Evolutionary conservation across 106 monocot genomes (phyloP), one percentile per base, ranked within the genome.

Genomic region (Gastrodia elata): DNA sequence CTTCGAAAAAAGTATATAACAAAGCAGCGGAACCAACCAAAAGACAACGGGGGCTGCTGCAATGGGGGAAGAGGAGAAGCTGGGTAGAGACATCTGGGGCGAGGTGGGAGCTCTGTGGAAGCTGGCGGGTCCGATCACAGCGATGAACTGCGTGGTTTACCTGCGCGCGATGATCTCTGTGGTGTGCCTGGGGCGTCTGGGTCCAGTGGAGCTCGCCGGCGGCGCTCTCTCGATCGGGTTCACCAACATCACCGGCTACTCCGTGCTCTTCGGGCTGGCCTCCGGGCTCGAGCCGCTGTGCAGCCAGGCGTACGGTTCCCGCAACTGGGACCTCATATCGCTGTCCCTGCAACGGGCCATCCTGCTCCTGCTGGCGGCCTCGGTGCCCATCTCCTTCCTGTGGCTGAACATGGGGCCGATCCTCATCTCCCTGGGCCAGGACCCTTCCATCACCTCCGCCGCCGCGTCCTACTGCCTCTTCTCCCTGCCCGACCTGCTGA

Each of bases 241-340:
- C 86, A 92, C 92, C 26, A 97, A 97, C 84, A 92, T 97, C 75
- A 93, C 97, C n/a, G 97, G 97, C 65, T 93, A 97, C 84, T 88
- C 90, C 33, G 92, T 97, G 25, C 83, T 97, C 27, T 82, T 90
- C 81, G 97, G 97, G 10, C 88, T 97, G 1, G 92, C 97, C 15
- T 84, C 92, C 13, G 92, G 88, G 26, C 87, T 97, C 4, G 96
- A 97, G 58, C 97, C 97, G 39, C 78, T 97, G n/a, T 97, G 97
- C 76, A 72, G 76, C 39, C 97, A 97, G 64, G 86, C 92, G 15
- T 90, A 75, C 81, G 97, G 97, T 4, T 90, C 97, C 20, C 65
- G 73, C 14, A 92, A 93, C 84, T 88, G 52, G 68, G 80, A 85
- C 68, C 84, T 97, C 52, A 59, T 93, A 26, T 88, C 97, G 32